phyloP scores from a whole-genome alignment of 306 rosid genomes.

The Lathyrus oleraceus region DNA sequence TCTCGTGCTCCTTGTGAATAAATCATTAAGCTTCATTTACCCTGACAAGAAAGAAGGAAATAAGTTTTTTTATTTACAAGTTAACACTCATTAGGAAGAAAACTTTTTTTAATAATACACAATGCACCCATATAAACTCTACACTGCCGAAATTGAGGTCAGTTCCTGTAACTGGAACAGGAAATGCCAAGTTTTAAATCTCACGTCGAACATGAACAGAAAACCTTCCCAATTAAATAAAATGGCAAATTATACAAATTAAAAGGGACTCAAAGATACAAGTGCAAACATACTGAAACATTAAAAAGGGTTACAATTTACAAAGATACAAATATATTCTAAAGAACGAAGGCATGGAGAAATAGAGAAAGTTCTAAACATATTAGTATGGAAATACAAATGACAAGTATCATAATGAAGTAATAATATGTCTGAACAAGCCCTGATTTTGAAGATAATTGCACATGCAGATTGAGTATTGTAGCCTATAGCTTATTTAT shows the following conservation, averaged over 20 bases:
- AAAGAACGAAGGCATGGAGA: conserved; percentile 13
- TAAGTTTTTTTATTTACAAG: conserved; percentile 1
- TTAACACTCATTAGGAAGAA: conserved; percentile 2
- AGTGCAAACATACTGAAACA: conserved; percentile 6
- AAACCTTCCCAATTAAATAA: conserved; percentile 7
- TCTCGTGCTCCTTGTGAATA: conserved; percentile 61
- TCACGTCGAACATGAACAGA: conserved; percentile 4
- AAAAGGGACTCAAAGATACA: not conserved
- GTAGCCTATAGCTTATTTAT: not conserved
- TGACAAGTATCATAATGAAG: conserved; percentile 20
- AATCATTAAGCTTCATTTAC: conserved; percentile 74
- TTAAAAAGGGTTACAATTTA: not conserved
- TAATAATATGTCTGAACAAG: not conserved
- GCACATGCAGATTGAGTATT: not conserved
- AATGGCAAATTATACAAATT: not conserved
- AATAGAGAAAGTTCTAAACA: conserved; percentile 2
- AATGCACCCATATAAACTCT: conserved; percentile 6
- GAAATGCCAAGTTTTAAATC: conserved; percentile 23
- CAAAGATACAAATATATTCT: not conserved
- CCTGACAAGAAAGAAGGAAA: conserved; percentile 49
- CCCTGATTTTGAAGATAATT: conserved; percentile 16
- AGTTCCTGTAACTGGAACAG: not conserved
- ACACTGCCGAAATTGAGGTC: not conserved
- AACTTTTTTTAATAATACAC: not conserved
- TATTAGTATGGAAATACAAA: conserved; percentile 18